Base-by-base conservation (phyloP, 257 asterid species). In the Gentiana dahurica region DNA sequence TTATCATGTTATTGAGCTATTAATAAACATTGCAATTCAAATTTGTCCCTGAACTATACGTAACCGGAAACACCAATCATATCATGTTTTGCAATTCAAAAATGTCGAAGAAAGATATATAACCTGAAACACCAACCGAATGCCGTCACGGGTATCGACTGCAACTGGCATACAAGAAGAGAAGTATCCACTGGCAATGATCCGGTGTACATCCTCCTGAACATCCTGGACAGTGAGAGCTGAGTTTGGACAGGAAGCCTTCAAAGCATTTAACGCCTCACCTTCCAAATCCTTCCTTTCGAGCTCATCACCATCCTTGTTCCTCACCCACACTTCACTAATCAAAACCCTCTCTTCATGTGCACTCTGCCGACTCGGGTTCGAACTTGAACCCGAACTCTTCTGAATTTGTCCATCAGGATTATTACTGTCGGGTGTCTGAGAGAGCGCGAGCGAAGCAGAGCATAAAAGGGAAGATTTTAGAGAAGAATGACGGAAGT, bases 121-220 rank as follows among this genome's bases (percentile, higher is more conserved):
- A 81, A 88, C 97, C 98, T 92, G 94, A 73, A 85, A 92, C 62
- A 83, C 79, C 80, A 92, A 75, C 56, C 92, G 82, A 66, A 92
- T 88, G 54, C 98, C 98, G 60, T 92, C 98, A 38, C 95, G 82
- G 8, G 98, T 88, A 69, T 92, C 98, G 12, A 88, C 95, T 0
- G 97, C 98, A 1, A 92, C 94, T 0, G 97, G 98, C 87, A 85
- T 79, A 65, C 95, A 92, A 33, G 98, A 92, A 68, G 74, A 79
- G 71, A 92, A 92, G 65, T 87, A 87, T 0, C 97, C 95, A 67
- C 95, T 92, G 62, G 85, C 86, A 55, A 92, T 78, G 49, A 92
- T 83, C 76, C 97, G 73, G 71, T 81, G 97, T 49, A 88, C 98
- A 65, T 92, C 98, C 55, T 92, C 98, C 71, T 92, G 94, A 65